These are phyloP conservation scores for Backusella liffmaniae DNA, from an alignment of 192 early-diverging fungal species.

Conservation along the genomic window DNA sequence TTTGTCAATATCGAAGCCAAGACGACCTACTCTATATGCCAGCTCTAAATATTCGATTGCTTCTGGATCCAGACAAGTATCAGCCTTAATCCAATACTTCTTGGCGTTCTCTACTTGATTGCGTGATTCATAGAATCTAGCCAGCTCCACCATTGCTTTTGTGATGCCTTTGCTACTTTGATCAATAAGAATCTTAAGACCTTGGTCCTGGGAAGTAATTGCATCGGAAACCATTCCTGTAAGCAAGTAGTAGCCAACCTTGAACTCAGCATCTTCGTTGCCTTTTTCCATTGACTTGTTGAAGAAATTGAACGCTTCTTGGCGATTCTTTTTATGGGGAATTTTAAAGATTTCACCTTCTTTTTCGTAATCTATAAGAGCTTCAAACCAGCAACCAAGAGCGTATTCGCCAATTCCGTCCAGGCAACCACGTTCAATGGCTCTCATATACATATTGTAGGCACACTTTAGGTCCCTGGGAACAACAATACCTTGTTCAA, in stretches of 20 bases:
- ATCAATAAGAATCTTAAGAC: not conserved
- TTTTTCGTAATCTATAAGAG: not conserved
- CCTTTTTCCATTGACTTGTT: not conserved
- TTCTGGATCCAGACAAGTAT: not conserved
- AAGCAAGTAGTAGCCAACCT: not conserved
- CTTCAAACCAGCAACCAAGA: conserved; percentile 3
- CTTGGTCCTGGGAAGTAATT: not conserved
- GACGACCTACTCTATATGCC: not conserved
- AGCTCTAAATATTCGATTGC: not conserved
- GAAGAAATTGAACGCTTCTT: not conserved
- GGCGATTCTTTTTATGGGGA: not conserved
- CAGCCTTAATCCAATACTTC: not conserved
- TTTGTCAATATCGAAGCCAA: not conserved
- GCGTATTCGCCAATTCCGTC: not conserved
- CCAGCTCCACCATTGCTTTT: not conserved
- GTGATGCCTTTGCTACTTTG: not conserved
- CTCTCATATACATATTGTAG: not conserved
- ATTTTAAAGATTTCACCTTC: not conserved
- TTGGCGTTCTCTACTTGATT: not conserved
- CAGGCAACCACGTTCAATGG: not conserved
- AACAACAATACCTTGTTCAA: not conserved
- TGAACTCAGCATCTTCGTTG: not conserved
- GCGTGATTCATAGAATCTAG: not conserved
- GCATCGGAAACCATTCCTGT: not conserved
- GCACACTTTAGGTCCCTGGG: not conserved